Evolutionary conservation across 129 eudicot species (phyloP).

Genomic region (Helianthus tuberosus): DNA sequence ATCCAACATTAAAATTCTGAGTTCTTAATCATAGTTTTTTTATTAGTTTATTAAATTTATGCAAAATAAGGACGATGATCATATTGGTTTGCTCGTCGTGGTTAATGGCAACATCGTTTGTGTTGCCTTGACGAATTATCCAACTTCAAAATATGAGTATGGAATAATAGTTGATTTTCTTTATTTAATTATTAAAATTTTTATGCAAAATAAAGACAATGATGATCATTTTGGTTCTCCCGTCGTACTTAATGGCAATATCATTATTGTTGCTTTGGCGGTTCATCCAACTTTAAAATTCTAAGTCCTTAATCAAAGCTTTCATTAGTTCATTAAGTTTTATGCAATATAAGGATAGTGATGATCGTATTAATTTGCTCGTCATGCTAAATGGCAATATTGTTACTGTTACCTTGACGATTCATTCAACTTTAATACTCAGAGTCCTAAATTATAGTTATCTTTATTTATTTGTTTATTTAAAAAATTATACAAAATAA

Average conservation of each 20-base stretch:
- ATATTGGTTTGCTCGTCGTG: not conserved
- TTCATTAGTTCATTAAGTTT: too few relatives aligned
- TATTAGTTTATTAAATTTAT: too few relatives aligned
- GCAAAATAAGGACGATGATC: slow-evolving; percentile 9
- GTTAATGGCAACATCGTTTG: not conserved
- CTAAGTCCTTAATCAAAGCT: not conserved
- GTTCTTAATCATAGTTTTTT: not conserved
- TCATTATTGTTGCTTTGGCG: slow-evolving; percentile 9
- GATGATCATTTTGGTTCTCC: slow-evolving; percentile 26
- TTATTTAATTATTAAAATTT: too few relatives aligned
- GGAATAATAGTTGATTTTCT: too few relatives aligned
- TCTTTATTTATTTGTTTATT: too few relatives aligned
- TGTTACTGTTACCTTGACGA: too few relatives aligned
- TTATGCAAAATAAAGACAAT: not conserved
- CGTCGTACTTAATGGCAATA: slow-evolving; percentile 9
- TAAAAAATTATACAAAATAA: not conserved
- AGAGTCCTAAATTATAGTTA: not conserved
- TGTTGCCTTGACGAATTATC: too few relatives aligned
- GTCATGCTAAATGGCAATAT: too few relatives aligned
- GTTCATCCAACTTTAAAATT: slow-evolving; percentile 5
- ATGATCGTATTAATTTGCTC: too few relatives aligned
- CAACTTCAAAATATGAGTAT: too few relatives aligned
- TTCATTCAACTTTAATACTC: too few relatives aligned
- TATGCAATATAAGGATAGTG: not conserved
- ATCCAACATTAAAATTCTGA: slow-evolving; percentile 10